Evolutionary conservation across 345 rosid species (phyloP).

Genomic region (Populus deltoides): DNA sequence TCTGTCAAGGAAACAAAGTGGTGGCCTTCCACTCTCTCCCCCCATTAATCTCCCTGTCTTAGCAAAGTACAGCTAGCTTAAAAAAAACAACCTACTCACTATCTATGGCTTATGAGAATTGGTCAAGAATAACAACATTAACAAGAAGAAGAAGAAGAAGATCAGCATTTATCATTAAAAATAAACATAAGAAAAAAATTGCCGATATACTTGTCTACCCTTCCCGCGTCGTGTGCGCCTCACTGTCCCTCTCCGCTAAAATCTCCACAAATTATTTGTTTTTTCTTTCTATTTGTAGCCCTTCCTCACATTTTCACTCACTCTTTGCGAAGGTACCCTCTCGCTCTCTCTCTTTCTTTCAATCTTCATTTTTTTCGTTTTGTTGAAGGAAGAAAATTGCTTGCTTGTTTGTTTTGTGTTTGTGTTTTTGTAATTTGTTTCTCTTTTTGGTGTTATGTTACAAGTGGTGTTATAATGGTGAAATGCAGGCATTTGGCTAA

Average conservation of each 20-base stretch:
- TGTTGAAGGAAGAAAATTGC: not conserved
- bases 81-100: not conserved
- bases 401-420: not conserved
- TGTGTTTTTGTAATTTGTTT: not conserved
- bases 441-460: not conserved
- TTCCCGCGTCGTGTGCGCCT: slow-evolving; percentile 21
- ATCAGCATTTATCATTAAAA: not conserved
- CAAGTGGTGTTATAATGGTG: not conserved
- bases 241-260: slow-evolving; percentile 21
- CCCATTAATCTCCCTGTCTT: not conserved
- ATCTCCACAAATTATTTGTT: slow-evolving; percentile 6
- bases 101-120: not conserved
- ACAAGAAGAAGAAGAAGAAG: not conserved
- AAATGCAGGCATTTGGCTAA: not conserved
- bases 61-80: not conserved
- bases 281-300: slow-evolving; percentile 22
- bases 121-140: not conserved
- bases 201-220: not conserved
- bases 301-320: slow-evolving; percentile 12
- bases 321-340: slow-evolving; percentile 53
- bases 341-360: not conserved
- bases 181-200: not conserved
- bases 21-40: not conserved
- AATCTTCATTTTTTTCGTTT: not conserved
- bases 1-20: not conserved